Conservation (phyloP, 805 yeast species). For the Candida chauliodis region DNA sequence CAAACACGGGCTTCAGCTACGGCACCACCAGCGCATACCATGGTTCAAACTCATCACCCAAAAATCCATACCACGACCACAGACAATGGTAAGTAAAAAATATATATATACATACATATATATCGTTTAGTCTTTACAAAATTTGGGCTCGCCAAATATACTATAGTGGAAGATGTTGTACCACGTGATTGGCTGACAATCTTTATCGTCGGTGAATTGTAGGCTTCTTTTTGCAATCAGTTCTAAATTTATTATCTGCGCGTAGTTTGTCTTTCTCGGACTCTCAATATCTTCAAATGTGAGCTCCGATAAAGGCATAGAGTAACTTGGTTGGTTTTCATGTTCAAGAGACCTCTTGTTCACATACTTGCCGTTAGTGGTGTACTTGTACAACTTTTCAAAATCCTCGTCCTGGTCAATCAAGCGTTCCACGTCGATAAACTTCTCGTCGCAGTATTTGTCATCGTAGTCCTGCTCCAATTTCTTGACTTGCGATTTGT, state of each 20-base stretch:
- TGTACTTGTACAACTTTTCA: slow-evolving; percentile 1
- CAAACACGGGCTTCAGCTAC: slow-evolving; percentile 9
- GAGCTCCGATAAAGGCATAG: slow-evolving; percentile 20
- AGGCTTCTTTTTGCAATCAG: not conserved
- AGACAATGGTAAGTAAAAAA: slow-evolving; percentile 4
- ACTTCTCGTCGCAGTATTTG: not conserved
- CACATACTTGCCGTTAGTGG: slow-evolving; percentile 3
- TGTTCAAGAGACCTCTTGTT: not conserved
- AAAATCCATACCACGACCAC: slow-evolving; percentile 3
- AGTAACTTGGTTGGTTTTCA: slow-evolving; percentile 11
- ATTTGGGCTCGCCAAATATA: slow-evolving; percentile 45
- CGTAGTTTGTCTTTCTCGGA: slow-evolving; percentile 17
- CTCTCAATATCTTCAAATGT: slow-evolving; percentile 13
- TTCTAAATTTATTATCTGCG: slow-evolving; percentile 15
- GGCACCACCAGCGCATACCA: slow-evolving; percentile 7
- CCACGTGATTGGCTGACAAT: slow-evolving; percentile 52
- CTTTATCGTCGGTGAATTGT: slow-evolving; percentile 14
- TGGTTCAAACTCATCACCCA: slow-evolving; percentile 6
- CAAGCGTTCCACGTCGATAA: not conserved
- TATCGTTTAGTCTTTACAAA: slow-evolving; percentile 20
- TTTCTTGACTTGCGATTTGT: slow-evolving; percentile 4
- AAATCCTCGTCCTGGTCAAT: not conserved
- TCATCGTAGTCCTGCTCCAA: slow-evolving; percentile 4
- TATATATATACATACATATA: too few species aligned
- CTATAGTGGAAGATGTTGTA: slow-evolving; percentile 47